A percentile compares a stretch with the other conserved stretches of the same genome.
phyloP scores from a whole-genome alignment of 768 basidiomycete species.

The Collybia nuda region DNA sequence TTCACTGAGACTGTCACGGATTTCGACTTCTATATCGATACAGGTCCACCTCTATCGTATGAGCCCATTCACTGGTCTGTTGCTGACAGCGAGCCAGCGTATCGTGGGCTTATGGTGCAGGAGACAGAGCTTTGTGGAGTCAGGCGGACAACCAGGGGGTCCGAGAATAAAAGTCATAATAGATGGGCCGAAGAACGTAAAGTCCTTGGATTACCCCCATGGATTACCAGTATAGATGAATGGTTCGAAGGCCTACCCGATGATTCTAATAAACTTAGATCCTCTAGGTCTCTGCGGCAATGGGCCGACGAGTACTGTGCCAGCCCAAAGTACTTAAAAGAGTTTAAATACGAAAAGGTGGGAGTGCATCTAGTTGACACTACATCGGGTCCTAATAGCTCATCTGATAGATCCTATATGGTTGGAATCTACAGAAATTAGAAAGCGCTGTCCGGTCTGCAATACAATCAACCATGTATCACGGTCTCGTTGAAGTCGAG shows the following conservation, averaged over 20 bases:
- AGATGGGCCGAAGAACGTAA: constrained; percentile 44
- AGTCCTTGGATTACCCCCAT: constrained; percentile 50
- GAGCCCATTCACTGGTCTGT: constrained; percentile 51
- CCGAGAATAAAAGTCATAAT: constrained; percentile 40
- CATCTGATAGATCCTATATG: constrained; percentile 41
- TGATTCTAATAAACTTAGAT: constrained; percentile 32
- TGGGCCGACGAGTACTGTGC: constrained; percentile 87
- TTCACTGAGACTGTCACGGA: constrained; percentile 55
- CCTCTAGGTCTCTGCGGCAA: constrained; percentile 62
- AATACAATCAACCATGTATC: constrained; percentile 42
- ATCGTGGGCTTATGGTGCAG: constrained; percentile 54
- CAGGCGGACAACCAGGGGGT: constrained; percentile 31
- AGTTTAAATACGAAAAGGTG: constrained; percentile 76
- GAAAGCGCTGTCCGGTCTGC: constrained; percentile 40
- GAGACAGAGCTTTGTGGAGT: constrained; percentile 44
- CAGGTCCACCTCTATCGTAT: constrained; percentile 37
- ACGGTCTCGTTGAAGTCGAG: constrained; percentile 45
- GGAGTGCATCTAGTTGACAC: constrained; percentile 5
- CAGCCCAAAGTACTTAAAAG: constrained; percentile 69
- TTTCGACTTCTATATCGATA: constrained; percentile 62
- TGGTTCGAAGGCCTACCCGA: constrained; percentile 15
- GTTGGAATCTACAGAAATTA: constrained; percentile 45
- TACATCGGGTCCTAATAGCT: not conserved
- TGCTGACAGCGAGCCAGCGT: constrained; percentile 56
- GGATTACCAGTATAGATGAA: constrained; percentile 26